These are phyloP conservation scores for Podaxis sp. DNA, from an alignment of 768 basidiomycete genomes.

Conservation along the genomic window DNA sequence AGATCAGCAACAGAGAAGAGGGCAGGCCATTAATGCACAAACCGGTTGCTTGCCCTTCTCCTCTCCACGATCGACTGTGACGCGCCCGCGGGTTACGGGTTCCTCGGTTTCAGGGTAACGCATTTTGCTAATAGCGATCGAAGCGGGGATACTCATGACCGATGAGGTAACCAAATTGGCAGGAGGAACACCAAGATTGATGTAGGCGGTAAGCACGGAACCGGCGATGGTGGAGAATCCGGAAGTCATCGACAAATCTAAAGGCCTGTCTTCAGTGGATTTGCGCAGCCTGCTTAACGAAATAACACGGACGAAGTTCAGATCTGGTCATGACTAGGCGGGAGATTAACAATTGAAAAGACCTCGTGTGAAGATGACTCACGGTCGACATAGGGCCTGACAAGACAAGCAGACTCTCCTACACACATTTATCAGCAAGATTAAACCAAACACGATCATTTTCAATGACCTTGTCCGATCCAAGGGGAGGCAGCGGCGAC, in stretches of 20 bases:
- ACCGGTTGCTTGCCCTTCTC: constrained; percentile 47
- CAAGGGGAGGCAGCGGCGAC: constrained; percentile 93
- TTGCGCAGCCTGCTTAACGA: neutral
- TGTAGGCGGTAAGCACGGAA: constrained; percentile 83
- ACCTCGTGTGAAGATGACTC: constrained; percentile 15
- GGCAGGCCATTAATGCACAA: constrained; percentile 15
- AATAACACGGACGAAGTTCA: constrained; percentile 54
- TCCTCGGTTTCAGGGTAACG: constrained; percentile 82
- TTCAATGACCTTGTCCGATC: constrained; percentile 70
- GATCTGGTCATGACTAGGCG: constrained; percentile 68
- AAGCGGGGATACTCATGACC: constrained; percentile 94
- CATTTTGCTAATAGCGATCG: constrained; percentile 88
- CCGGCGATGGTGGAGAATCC: constrained; percentile 94
- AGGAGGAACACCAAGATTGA: constrained; percentile 70
- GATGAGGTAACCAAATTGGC: constrained; percentile 84
- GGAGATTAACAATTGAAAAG: neutral
- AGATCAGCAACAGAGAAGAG: neutral
- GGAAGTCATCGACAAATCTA: constrained; percentile 81
- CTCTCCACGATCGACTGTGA: constrained; percentile 78
- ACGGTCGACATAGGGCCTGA: constrained; percentile 76
- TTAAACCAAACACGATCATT: neutral
- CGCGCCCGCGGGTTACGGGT: constrained; percentile 78
- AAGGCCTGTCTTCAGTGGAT: neutral
- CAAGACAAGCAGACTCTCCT: constrained; percentile 79
- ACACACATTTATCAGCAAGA: neutral